These are phyloP conservation scores for Diatrype stigma DNA, from an alignment of 2,329 filamentous ascomycete species.

Conservation along the genomic window DNA sequence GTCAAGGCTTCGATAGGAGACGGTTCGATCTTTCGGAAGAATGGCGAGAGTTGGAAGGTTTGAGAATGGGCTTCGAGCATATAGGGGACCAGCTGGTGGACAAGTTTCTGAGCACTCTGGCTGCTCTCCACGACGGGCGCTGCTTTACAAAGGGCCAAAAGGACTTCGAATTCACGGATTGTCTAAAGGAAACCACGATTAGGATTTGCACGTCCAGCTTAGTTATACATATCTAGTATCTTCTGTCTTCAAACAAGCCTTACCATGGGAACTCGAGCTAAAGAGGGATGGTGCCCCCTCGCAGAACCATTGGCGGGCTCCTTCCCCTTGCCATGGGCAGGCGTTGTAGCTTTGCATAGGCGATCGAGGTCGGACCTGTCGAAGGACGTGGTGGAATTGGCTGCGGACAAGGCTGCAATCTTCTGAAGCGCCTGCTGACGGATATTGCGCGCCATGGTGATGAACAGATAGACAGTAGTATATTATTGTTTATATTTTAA, in stretches of 20 bases:
- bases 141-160: slow-evolving; percentile 87
- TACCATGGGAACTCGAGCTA: slow-evolving; percentile 60
- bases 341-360: slow-evolving; percentile 52
- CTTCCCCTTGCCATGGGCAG: slow-evolving; percentile 39
- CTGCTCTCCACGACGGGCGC: slow-evolving; percentile 68
- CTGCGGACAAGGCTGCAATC: slow-evolving; percentile 59
- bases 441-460: slow-evolving; percentile 49
- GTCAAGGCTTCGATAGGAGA: slow-evolving; percentile 85
- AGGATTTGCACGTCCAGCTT: background rate
- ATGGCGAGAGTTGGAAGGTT: slow-evolving; percentile 72
- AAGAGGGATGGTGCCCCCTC: slow-evolving; percentile 34
- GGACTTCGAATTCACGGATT: slow-evolving; percentile 84
- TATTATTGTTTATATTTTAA: slow-evolving; percentile 9
- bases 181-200: slow-evolving; percentile 48
- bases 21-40: slow-evolving; percentile 76
- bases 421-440: slow-evolving; percentile 61
- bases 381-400: slow-evolving; percentile 48
- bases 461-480: no score
- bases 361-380: slow-evolving; percentile 61
- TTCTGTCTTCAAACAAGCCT: background rate
- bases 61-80: slow-evolving; percentile 81
- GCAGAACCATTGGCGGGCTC: slow-evolving; percentile 46
- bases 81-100: slow-evolving; percentile 77
- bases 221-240: background rate
- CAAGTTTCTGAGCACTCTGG: slow-evolving; percentile 72